Evolutionary conservation across 1,284 basidiomycete species (phyloP), one percentile per base, ranked within the genome.

Genomic region (Irpex sp.): DNA sequence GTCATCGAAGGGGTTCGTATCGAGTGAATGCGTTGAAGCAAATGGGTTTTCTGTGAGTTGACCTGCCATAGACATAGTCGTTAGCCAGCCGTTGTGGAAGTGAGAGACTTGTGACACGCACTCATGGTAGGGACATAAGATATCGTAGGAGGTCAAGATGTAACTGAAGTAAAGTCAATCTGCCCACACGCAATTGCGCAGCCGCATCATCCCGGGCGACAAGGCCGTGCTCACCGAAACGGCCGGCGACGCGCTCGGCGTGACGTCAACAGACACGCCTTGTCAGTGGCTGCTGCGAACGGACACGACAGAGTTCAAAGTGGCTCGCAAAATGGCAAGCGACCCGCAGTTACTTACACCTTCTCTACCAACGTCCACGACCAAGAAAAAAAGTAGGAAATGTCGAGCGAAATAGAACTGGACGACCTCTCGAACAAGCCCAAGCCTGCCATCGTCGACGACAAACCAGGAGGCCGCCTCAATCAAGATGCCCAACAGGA

Each of bases 1-100:
- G 81, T 94, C 91, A 68, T 92, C 90, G 72, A 94, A 94, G 2
- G 92, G 92, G 74, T 94, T 93, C 62, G 85, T 80, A 73, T 93
- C 91, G 58, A 93, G 86, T 2, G 91, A 91, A 69, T 91, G 85
- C n/a, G 88, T 85, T 4, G 92, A 93, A 11, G 89, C 88, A 76
- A 93, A 93, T 0, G 91, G 92, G 69, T 93, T 92, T 72, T 90
- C 82, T 64, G 78, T 80, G 37, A 59, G 49, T n/a, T 59, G 57
- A 19, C 17, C 62, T 63, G 15, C 9, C 13, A 15, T 31, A 34
- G 9, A 7, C 19, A 21, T 4, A 56, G 54, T 56, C 31, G 34
- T 15, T 11, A 31, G 34, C n/a, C 21, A 11, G 21, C 26, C 37
- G 15, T 17, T n/a, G 34, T 19, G 4, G 34, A 56, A 26, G 17